These are phyloP conservation scores for Botryotinia calthae DNA, from an alignment of 2,329 filamentous ascomycete species.

Conservation along the genomic window DNA sequence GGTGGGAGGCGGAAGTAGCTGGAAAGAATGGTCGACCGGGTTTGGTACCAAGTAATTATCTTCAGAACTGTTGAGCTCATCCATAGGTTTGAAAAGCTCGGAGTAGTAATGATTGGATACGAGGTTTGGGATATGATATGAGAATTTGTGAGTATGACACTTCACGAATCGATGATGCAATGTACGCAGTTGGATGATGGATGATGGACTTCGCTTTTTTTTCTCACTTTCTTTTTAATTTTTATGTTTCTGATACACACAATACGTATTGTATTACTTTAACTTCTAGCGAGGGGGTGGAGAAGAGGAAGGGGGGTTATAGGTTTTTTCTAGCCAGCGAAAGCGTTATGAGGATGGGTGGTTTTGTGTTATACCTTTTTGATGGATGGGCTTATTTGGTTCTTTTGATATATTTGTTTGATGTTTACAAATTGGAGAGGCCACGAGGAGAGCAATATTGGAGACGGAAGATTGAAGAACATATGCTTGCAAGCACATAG, in stretches of 20 bases:
- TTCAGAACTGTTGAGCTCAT: constrained; percentile 41
- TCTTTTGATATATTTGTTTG: not conserved
- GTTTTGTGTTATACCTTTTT: constrained; percentile 17
- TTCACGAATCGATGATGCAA: constrained; percentile 7
- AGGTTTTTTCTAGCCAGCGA: not conserved
- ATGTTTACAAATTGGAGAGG: not conserved
- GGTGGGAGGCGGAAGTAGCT: constrained; percentile 97
- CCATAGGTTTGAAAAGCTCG: not conserved
- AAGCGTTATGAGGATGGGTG: constrained; percentile 10
- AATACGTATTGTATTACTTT: not conserved
- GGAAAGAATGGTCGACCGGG: constrained; percentile 59
- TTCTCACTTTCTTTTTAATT: not conserved
- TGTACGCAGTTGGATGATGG: not conserved
- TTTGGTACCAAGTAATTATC: constrained; percentile 67
- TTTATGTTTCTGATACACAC: not conserved
- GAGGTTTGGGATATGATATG: not conserved
- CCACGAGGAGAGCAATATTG: not conserved
- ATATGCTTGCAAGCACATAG: not conserved
- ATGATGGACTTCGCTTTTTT: not conserved
- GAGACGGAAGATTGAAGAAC: not conserved
- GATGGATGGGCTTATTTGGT: not conserved
- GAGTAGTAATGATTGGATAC: not conserved
- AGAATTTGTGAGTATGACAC: constrained; percentile 6
- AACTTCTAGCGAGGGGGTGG: not conserved
- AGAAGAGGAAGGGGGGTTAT: not conserved